Evolutionary conservation across 176 grass and related monocot species (phyloP).

Genomic region (Juncus effusus): DNA sequence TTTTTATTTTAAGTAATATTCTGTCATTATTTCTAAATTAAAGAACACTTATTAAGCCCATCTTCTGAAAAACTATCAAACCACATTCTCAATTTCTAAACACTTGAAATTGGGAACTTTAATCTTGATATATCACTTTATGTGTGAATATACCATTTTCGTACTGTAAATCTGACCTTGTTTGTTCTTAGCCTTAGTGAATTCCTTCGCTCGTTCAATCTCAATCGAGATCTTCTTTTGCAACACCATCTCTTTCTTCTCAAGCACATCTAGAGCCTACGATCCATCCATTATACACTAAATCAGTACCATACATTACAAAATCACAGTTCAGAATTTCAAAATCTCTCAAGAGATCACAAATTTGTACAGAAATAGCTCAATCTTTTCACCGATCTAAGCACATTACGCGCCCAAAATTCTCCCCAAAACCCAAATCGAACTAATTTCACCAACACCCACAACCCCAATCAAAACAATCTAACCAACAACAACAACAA

Average conservation of each 20-base stretch:
- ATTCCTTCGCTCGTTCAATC: constrained; percentile 70
- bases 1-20: too few relatives aligned
- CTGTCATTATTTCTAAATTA: too few relatives aligned
- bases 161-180: constrained; percentile 30
- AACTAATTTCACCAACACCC: constrained; percentile 13
- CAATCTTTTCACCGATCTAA: not conserved
- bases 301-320: not conserved
- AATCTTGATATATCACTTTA: not conserved
- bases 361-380: not conserved
- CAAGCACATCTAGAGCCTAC: constrained; percentile 65
- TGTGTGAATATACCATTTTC: not conserved
- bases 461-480: not conserved
- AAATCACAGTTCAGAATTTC: not conserved
- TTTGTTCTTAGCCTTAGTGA: constrained; percentile 64
- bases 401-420: not conserved
- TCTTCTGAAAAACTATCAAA: not conserved
- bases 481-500: not conserved
- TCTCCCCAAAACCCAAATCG: constrained; percentile 15
- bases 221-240: constrained; percentile 86
- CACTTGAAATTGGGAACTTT: not conserved
- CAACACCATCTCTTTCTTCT: constrained; percentile 58
- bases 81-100: not conserved
- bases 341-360: not conserved
- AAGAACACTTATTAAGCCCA: not conserved
- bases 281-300: constrained; percentile 3